Conservation (phyloP, 495 filamentous ascomycete species). For the Poronia punctata region DNA sequence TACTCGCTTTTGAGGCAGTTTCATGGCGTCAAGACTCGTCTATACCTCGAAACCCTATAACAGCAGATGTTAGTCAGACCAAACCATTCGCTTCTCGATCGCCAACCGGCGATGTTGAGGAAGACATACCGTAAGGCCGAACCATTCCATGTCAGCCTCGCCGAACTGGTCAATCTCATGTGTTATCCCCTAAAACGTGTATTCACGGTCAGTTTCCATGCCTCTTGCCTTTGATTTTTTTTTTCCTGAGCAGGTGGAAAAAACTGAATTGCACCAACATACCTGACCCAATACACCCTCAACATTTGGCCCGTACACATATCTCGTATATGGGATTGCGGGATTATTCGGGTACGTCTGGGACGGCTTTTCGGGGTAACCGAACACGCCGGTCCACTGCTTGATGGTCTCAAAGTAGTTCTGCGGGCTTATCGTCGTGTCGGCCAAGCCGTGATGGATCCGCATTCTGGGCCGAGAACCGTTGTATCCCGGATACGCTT, state of each 20-base stretch:
- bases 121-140: conserved; percentile 15
- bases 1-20: too few relatives aligned
- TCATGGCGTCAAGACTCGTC: too few relatives aligned
- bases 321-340: conserved; percentile 32
- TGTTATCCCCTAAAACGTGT: conserved; percentile 14
- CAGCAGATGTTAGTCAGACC: too few relatives aligned
- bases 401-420: conserved; percentile 45
- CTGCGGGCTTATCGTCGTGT: conserved; percentile 35
- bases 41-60: too few relatives aligned
- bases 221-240: too few relatives aligned
- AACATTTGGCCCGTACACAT: conserved; percentile 39
- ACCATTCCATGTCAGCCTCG: conserved; percentile 27
- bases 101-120: background rate
- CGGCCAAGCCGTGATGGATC: conserved; percentile 40
- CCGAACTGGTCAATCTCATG: conserved; percentile 28
- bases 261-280: background rate
- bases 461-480: conserved; percentile 47
- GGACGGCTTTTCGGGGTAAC: conserved; percentile 27
- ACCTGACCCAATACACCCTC: conserved; percentile 31
- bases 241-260: background rate
- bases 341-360: conserved; percentile 25
- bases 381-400: conserved; percentile 44
- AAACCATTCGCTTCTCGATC: background rate
- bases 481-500: conserved; percentile 40
- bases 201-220: background rate